Evolutionary conservation across 2,329 filamentous ascomycete genomes (phyloP).

Genomic region (Arthrobotrys sinensis): DNA sequence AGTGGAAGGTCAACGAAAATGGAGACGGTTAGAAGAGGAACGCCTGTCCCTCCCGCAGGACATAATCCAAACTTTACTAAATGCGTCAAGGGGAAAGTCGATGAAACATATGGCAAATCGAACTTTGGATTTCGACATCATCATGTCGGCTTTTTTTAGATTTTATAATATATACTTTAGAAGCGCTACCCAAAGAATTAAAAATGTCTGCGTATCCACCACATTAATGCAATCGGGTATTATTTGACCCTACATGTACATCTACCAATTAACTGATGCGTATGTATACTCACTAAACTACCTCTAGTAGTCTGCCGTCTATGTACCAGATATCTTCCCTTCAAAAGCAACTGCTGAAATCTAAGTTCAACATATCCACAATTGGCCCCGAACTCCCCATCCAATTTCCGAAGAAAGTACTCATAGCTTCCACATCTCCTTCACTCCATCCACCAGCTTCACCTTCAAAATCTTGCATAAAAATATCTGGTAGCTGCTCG

Average conservation of each 20-base stretch:
- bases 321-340: background rate
- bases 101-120: background rate
- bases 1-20: conserved; percentile 14
- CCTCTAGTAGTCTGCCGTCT: background rate
- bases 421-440: conserved; percentile 57
- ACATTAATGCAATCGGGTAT: background rate
- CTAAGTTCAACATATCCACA: conserved; percentile 59
- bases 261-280: background rate
- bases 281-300: background rate
- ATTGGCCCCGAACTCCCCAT: conserved; percentile 60
- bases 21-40: background rate
- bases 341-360: conserved; percentile 59
- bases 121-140: background rate
- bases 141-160: background rate
- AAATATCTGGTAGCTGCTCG: conserved; percentile 54
- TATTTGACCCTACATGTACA: too few relatives aligned
- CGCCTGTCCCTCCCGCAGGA: background rate
- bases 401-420: conserved; percentile 60
- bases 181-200: background rate
- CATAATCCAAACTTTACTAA: background rate
- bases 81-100: background rate
- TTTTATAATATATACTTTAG: conserved; percentile 1
- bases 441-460: conserved; percentile 50
- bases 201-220: background rate
- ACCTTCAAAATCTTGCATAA: conserved; percentile 60